Base-by-base conservation (phyloP, 495 filamentous ascomycete genomes). In the Penicillium salamii region DNA sequence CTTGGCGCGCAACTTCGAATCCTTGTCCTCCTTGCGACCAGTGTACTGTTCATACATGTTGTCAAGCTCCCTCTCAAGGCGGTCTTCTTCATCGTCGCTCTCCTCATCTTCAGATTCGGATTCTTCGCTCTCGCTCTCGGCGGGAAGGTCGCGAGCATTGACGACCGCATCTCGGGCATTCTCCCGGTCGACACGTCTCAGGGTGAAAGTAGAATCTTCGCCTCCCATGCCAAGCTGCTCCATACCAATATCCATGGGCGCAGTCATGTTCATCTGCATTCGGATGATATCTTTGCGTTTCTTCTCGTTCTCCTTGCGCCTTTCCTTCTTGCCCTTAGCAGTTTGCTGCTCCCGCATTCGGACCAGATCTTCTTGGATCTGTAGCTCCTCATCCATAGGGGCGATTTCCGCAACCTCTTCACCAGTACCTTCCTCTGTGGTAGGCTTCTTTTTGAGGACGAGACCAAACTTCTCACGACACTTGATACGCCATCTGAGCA, bases 181-280 rank as follows among this genome's bases (percentile, higher is more conserved):
- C 14, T 82, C 77, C 57, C 87, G 84, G 54, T 97, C 91, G 24
- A 95, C 77, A 11, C 79, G 62, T 62, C 89, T 92, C 23, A 97
- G 76, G 7, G 76, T 79, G 65, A 99, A 99, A 67, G 95, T 92
- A 3, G 83, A 76, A 36, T 88, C 88, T 14, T 85, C 81, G 6
- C 89, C 91, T 28, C 75, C 69, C 1, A 87, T 84, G 11, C 88
- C 88, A n/a, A 78, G 71, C 63, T 96, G 90, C 63, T 97, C 92
- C 74, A 93, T 85, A 54, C 93, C 93, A 55, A 98, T 95, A 52
- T 98, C 95, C 76, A 88, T 91, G 13, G 93, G 92, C 1, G 90
- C 86, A 13, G 84, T 89, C 95, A 98, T 97, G 67, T 96, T 82
- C 75, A 98, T 81, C 69, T 98, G 95, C 86, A 97, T 83, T 38